These are phyloP conservation scores for Begonia loranthoides DNA, from an alignment of 306 rosid genomes.

Conservation along the genomic window DNA sequence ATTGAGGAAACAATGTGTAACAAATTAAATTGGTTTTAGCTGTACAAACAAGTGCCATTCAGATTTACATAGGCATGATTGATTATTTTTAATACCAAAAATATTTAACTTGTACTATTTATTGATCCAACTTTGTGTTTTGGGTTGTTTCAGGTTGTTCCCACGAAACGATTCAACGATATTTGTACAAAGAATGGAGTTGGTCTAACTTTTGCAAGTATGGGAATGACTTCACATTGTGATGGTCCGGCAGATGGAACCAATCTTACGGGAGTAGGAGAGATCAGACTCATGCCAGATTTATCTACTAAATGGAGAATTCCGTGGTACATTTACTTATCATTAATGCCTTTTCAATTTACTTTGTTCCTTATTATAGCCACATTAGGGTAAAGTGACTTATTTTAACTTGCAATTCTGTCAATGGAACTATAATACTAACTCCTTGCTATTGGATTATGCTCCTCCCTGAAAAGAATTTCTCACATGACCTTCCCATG, in stretches of 20 bases:
- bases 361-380: not conserved
- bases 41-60: too few relatives aligned
- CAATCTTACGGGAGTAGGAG: slow-evolving; percentile 63
- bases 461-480: too few relatives aligned
- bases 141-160: slow-evolving; percentile 56
- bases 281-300: slow-evolving; percentile 78
- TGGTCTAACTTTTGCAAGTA: slow-evolving; percentile 47
- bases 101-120: too few relatives aligned
- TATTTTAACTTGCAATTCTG: too few relatives aligned
- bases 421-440: too few relatives aligned
- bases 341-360: not conserved
- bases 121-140: slow-evolving; percentile 4
- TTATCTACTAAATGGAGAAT: slow-evolving; percentile 53
- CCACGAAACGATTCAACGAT: slow-evolving; percentile 52
- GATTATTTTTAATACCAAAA: too few relatives aligned
- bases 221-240: slow-evolving; percentile 55
- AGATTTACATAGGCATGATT: too few relatives aligned
- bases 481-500: too few relatives aligned
- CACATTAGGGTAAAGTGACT: not conserved
- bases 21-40: too few relatives aligned
- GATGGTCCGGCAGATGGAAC: slow-evolving; percentile 65
- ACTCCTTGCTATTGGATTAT: too few relatives aligned
- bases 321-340: slow-evolving; percentile 53
- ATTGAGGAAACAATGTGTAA: too few relatives aligned
- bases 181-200: slow-evolving; percentile 39